Conservation (phyloP, 805 yeast species). For the Starmerella stigmatis region DNA sequence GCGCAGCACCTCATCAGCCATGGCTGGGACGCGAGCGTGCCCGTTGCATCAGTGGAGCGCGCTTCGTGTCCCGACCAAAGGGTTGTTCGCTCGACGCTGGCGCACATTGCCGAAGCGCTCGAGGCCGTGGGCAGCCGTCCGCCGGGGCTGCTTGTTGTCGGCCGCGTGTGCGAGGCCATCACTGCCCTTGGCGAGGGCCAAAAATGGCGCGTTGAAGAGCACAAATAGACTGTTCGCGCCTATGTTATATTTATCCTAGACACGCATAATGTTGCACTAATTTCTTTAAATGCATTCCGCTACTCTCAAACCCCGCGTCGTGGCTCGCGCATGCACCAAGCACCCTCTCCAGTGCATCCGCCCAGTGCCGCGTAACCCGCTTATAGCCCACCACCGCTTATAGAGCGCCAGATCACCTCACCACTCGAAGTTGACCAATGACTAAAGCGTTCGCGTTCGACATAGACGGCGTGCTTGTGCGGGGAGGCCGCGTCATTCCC, state of each 20-base stretch:
- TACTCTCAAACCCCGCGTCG: no score
- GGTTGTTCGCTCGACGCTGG: constrained; percentile 61
- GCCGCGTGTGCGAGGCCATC: constrained; percentile 59
- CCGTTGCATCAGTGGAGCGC: constrained; percentile 79
- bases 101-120: constrained; percentile 59
- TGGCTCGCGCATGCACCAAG: no score
- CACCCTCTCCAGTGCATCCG: no score
- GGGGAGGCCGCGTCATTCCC: constrained; percentile 77
- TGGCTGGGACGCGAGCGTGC: constrained; percentile 60
- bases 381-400: no score
- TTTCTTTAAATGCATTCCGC: no score
- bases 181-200: constrained; percentile 21
- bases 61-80: constrained; percentile 93
- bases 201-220: constrained; percentile 43
- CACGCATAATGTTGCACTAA: no score
- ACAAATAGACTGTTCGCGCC: neutral
- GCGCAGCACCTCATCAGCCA: constrained; percentile 38
- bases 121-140: constrained; percentile 77
- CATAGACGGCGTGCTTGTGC: constrained; percentile 80
- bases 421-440: constrained; percentile 1
- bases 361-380: no score
- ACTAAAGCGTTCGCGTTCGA: constrained; percentile 72
- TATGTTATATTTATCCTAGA: no score
- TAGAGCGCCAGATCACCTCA: no score
- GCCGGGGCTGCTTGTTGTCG: constrained; percentile 80